These are phyloP conservation scores for Pyrenophora seminiperda DNA, from an alignment of 2,329 filamentous ascomycete species.

Conservation along the genomic window DNA sequence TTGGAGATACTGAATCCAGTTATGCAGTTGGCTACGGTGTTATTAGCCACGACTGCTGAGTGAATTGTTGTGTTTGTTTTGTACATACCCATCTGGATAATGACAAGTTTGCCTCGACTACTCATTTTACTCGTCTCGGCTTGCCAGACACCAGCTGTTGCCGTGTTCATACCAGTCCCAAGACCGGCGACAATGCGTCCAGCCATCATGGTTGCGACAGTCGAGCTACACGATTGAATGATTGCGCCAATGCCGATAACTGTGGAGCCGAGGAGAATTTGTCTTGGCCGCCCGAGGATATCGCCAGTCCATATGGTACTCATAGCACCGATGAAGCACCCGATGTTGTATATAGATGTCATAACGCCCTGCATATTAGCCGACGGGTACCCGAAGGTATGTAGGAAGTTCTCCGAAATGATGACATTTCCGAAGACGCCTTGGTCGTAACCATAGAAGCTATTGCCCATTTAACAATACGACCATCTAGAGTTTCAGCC, in stretches of 20 bases:
- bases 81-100: conserved; percentile 51
- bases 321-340: conserved; percentile 53
- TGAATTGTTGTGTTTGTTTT: neutral
- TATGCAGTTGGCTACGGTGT: conserved; percentile 46
- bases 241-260: conserved; percentile 48
- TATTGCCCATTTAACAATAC: neutral
- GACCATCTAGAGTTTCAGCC: too few relatives aligned
- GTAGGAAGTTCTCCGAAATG: conserved; percentile 39
- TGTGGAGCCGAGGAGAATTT: conserved; percentile 62
- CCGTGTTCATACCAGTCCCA: conserved; percentile 56
- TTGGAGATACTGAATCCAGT: conserved; percentile 53
- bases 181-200: conserved; percentile 52
- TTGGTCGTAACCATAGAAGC: conserved; percentile 54
- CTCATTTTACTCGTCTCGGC: conserved; percentile 55
- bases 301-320: conserved; percentile 59
- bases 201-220: conserved; percentile 48
- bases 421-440: conserved; percentile 46
- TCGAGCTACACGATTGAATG: conserved; percentile 45
- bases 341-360: conserved; percentile 51
- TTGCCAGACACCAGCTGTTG: conserved; percentile 56
- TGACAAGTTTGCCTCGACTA: conserved; percentile 53
- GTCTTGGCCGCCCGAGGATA: conserved; percentile 60
- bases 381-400: conserved; percentile 35
- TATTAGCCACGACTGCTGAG: neutral
- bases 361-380: conserved; percentile 48